Conservation (phyloP, 2,329 filamentous ascomycete genomes). For the Neofusicoccum kwambonambiense region DNA sequence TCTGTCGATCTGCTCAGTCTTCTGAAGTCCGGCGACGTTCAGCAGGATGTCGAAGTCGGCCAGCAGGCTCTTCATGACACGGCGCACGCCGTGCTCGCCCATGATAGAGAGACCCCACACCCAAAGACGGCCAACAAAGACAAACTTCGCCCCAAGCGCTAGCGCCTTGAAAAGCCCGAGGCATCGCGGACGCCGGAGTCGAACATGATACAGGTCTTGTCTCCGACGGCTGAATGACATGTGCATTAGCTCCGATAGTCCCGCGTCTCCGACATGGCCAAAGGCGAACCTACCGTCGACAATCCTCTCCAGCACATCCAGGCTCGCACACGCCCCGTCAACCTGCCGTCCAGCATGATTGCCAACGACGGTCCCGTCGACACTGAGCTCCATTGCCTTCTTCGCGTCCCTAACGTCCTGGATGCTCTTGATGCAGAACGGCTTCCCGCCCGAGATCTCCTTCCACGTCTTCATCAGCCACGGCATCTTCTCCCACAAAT, state of each 20-base stretch:
- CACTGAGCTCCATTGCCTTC: conserved; percentile 58
- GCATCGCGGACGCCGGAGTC: conserved; percentile 59
- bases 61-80: conserved; percentile 61
- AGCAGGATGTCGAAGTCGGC: conserved; percentile 64
- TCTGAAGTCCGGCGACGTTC: conserved; percentile 57
- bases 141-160: conserved; percentile 61
- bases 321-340: conserved; percentile 58
- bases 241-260: conserved; percentile 9
- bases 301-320: conserved; percentile 62
- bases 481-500: conserved; percentile 64
- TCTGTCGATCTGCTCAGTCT: conserved; percentile 52
- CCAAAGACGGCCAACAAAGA: conserved; percentile 61
- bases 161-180: conserved; percentile 61
- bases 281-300: conserved; percentile 42
- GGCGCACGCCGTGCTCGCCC: conserved; percentile 60
- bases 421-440: conserved; percentile 67
- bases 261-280: not conserved
- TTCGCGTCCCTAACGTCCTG: conserved; percentile 65
- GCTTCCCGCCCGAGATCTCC: conserved; percentile 55
- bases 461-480: conserved; percentile 63
- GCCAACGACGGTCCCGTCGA: conserved; percentile 66
- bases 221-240: conserved; percentile 44
- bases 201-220: conserved; percentile 56
- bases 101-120: conserved; percentile 60
- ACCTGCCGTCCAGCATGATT: conserved; percentile 71